Conservation (phyloP, 176 grass and related monocot genomes). For the Themeda triandra region DNA sequence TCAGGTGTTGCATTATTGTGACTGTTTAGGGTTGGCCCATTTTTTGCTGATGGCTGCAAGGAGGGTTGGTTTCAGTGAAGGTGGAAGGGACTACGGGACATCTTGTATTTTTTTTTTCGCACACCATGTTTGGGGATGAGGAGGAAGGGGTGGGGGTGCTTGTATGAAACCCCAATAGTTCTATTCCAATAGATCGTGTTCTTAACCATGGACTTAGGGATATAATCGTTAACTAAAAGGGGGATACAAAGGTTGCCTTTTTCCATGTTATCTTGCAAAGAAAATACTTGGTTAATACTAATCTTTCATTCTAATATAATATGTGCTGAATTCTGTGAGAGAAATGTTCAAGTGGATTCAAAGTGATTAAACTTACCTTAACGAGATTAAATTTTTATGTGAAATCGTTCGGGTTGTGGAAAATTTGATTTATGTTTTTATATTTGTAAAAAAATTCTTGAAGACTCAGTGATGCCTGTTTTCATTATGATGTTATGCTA, state of each 20-base stretch:
- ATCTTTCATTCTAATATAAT: neutral
- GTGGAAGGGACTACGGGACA: too few species aligned
- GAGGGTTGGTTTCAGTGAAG: neutral
- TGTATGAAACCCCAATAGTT: too few species aligned
- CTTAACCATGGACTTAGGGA: neutral
- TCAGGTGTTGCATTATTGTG: neutral
- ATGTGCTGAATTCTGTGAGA: neutral
- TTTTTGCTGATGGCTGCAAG: neutral
- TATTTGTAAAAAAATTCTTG: neutral
- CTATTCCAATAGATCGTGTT: too few species aligned
- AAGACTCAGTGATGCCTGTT: neutral
- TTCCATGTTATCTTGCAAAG: neutral
- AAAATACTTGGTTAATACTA: neutral
- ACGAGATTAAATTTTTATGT: neutral
- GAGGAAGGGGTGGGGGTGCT: too few species aligned
- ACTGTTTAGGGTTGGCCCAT: neutral
- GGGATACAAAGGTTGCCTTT: neutral
- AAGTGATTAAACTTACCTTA: neutral
- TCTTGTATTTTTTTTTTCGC: too few species aligned
- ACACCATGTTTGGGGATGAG: too few species aligned
- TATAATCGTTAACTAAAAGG: neutral
- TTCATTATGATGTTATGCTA: slow-evolving; percentile 1
- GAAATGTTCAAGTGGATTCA: neutral
- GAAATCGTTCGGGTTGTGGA: neutral
- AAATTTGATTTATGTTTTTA: neutral